phyloP scores from a whole-genome alignment of 179 eudicot species.

The Patellifolia procumbens region DNA sequence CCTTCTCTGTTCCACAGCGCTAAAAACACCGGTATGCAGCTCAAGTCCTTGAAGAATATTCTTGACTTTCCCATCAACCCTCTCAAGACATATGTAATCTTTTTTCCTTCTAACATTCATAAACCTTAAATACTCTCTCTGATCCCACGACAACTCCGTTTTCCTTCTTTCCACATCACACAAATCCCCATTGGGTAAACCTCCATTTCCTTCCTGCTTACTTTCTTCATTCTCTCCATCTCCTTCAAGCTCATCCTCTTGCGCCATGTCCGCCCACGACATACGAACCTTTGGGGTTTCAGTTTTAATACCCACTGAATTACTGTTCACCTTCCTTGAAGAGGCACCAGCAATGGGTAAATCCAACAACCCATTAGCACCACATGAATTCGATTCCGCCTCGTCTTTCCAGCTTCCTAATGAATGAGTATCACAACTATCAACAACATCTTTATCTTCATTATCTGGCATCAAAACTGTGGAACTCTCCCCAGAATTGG shows the following conservation, averaged over 20 bases:
- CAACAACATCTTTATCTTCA: slow-evolving; percentile 26
- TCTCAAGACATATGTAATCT: slow-evolving; percentile 73
- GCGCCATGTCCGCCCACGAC: slow-evolving; percentile 98
- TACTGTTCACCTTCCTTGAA: slow-evolving; percentile 24
- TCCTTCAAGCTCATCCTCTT: slow-evolving; percentile 80
- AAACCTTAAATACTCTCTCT: slow-evolving; percentile 71
- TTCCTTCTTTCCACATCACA: slow-evolving; percentile 39
- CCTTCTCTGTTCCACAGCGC: slow-evolving; percentile 84
- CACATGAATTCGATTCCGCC: slow-evolving; percentile 47
- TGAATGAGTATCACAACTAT: slow-evolving; percentile 37
- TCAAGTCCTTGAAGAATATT: slow-evolving; percentile 91
- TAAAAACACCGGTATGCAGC: slow-evolving; percentile 83
- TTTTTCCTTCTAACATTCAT: slow-evolving; percentile 66
- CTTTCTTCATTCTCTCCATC: slow-evolving; percentile 55
- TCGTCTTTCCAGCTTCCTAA: slow-evolving; percentile 53
- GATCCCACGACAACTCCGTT: slow-evolving; percentile 55
- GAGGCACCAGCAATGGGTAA: slow-evolving; percentile 33
- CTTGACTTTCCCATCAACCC: slow-evolving; percentile 58
- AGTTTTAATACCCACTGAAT: slow-evolving; percentile 18
- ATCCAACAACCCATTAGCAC: slow-evolving; percentile 38
- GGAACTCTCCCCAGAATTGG: slow-evolving; percentile 22
- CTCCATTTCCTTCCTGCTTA: slow-evolving; percentile 21
- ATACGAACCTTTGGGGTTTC: slow-evolving; percentile 43
- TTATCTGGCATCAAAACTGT: slow-evolving; percentile 20
- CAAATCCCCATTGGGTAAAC: slow-evolving; percentile 34